Conservation (phyloP, 371 early-diverging fungal genomes). For the Dipsacomyces acuminosporus region DNA sequence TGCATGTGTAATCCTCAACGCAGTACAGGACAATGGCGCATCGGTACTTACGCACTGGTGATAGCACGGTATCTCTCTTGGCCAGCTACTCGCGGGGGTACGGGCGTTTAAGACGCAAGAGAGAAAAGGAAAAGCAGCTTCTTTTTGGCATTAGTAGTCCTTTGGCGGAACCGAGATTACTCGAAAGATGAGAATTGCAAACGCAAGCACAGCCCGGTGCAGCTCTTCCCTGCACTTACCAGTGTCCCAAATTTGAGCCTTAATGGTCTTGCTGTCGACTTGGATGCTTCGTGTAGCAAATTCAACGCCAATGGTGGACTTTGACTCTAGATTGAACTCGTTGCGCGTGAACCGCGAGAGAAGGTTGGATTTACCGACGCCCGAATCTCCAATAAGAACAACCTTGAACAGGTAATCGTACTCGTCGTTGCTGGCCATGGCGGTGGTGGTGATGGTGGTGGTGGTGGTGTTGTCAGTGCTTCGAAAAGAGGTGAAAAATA, state of each 20-base stretch:
- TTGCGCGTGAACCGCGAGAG: conserved; percentile 96
- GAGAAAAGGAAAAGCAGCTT: no score
- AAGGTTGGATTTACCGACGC: conserved; percentile 99
- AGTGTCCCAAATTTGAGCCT: conserved; percentile 99
- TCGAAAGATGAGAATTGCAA: no score
- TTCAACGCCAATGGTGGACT: conserved; percentile 99
- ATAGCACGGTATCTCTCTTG: conserved; percentile 50
- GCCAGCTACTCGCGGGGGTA: conserved; percentile 40
- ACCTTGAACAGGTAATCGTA: conserved; percentile 97
- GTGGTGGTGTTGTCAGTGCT: neutral
- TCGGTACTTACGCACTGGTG: conserved; percentile 61
- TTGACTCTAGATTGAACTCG: conserved; percentile 96
- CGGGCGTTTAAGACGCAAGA: no score
- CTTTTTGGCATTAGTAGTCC: no score
- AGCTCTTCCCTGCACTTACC: no score
- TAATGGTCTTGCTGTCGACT: conserved; percentile 95
- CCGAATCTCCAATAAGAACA: conserved; percentile 99
- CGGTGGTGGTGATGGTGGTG: no score
- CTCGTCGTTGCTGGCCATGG: conserved; percentile 83
- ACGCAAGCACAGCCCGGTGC: no score
- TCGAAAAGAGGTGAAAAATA: neutral
- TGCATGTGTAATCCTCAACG: no score
- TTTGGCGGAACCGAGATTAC: no score
- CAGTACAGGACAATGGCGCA: no score
- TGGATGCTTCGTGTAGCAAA: conserved; percentile 98